These are phyloP conservation scores for Drosera spatulata DNA, from an alignment of 179 eudicot genomes.

Conservation along the genomic window DNA sequence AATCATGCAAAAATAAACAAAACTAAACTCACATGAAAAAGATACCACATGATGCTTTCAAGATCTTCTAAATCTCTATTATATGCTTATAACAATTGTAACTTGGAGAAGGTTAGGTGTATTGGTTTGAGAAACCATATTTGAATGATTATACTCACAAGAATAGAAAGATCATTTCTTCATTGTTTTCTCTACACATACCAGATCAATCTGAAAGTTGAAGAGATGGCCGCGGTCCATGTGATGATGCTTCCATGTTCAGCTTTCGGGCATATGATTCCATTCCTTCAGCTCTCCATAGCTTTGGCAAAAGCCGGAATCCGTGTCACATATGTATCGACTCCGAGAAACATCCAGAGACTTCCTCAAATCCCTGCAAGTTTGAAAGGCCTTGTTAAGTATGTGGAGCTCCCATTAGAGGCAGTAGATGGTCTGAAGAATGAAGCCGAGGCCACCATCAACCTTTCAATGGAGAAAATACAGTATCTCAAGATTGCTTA, in stretches of 20 bases:
- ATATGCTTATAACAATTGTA: too few species aligned
- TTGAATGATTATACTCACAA: too few species aligned
- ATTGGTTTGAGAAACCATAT: too few species aligned
- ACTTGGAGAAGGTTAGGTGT: too few species aligned
- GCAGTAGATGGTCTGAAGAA: slow-evolving; percentile 11
- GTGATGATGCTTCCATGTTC: slow-evolving; percentile 6
- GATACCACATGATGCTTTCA: too few species aligned
- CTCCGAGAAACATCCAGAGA: slow-evolving; percentile 9
- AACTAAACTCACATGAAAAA: too few species aligned
- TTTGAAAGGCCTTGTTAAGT: neutral
- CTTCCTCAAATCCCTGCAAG: slow-evolving; percentile 5
- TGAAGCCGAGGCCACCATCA: slow-evolving; percentile 25
- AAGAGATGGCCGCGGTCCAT: neutral
- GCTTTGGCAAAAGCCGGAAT: slow-evolving; percentile 10
- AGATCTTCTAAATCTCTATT: too few species aligned
- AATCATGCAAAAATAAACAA: too few species aligned
- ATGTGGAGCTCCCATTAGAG: slow-evolving; percentile 4
- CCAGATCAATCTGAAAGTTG: neutral
- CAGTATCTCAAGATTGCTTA: slow-evolving; percentile 11
- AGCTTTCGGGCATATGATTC: neutral
- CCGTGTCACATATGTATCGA: slow-evolving; percentile 6
- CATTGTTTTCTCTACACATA: too few species aligned
- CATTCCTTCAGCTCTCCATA: slow-evolving; percentile 11
- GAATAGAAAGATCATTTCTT: too few species aligned
- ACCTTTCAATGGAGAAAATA: slow-evolving; percentile 14